These are phyloP conservation scores for Suillus americanus DNA, from an alignment of 768 basidiomycete species.

Conservation along the genomic window DNA sequence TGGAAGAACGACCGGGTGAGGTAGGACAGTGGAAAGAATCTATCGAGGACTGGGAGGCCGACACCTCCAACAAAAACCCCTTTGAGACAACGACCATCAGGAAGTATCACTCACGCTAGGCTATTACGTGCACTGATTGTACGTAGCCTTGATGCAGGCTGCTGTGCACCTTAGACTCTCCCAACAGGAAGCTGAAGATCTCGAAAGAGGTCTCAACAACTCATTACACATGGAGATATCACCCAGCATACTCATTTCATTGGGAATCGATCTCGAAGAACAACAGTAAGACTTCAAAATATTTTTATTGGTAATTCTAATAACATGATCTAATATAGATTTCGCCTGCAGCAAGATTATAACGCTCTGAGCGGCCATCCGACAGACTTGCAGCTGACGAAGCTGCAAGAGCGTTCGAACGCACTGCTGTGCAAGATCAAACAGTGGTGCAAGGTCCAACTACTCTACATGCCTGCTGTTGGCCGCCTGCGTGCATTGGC, in stretches of 20 bases:
- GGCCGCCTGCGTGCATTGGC: background rate
- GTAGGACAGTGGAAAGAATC: conserved; percentile 17
- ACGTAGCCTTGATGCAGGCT: too few relatives aligned
- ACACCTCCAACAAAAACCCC: conserved; percentile 20
- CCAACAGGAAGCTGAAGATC: too few relatives aligned
- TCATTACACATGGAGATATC: too few relatives aligned
- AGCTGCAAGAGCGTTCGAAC: conserved; percentile 24
- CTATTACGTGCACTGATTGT: background rate
- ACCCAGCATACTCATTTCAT: too few relatives aligned
- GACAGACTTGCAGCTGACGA: conserved; percentile 27
- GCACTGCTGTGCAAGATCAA: conserved; percentile 23
- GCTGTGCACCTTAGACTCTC: too few relatives aligned
- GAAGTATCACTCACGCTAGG: background rate
- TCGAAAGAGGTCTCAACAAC: too few relatives aligned
- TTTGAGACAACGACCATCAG: conserved; percentile 11
- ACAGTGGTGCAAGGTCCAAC: conserved; percentile 27
- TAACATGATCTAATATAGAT: background rate
- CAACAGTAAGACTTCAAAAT: too few relatives aligned
- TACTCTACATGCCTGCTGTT: conserved; percentile 26
- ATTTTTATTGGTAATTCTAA: background rate
- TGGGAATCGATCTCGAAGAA: too few relatives aligned
- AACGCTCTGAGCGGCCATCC: conserved; percentile 17
- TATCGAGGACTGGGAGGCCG: conserved; percentile 23
- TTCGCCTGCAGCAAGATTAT: conserved; percentile 1
- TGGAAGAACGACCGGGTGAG: background rate